Percentiles rank a stretch among this genome's conserved stretches.
Evolutionary conservation across 768 basidiomycete genomes (phyloP).

Genomic region (Trametes coccinea): DNA sequence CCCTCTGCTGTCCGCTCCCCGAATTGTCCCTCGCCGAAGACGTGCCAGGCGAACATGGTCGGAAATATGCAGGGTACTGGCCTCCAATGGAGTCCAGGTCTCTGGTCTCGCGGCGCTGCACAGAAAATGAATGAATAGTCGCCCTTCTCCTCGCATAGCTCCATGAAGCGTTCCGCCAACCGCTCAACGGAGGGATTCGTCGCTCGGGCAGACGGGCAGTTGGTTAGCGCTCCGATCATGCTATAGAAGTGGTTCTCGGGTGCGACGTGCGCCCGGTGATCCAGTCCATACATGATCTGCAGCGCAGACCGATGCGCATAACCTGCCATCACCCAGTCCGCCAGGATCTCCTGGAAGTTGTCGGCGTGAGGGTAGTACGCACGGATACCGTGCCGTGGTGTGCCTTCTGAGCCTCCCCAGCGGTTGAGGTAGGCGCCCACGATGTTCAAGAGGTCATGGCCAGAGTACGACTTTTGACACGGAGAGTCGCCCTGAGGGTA

Average conservation of each 20-base stretch:
- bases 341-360: conserved; percentile 21
- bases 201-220: conserved; percentile 11
- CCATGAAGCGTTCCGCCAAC: conserved; percentile 23
- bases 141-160: conserved; percentile 24
- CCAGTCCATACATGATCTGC: conserved; percentile 19
- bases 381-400: neutral
- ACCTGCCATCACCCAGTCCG: conserved; percentile 8
- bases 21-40: neutral
- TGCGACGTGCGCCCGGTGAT: conserved; percentile 2
- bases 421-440: conserved; percentile 15
- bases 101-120: conserved; percentile 9
- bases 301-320: conserved; percentile 21
- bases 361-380: conserved; percentile 17
- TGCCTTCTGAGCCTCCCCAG: neutral
- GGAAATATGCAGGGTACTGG: conserved; percentile 6
- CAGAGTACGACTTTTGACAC: neutral
- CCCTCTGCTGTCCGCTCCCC: conserved; percentile 3
- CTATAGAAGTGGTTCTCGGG: conserved; percentile 24
- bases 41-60: conserved; percentile 7
- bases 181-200: conserved; percentile 18
- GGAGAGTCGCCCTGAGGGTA: neutral
- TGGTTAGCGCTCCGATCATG: conserved; percentile 24
- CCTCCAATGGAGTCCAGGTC: conserved; percentile 15
- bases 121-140: conserved; percentile 28
- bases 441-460: conserved; percentile 6